Evolutionary conservation across 371 early-diverging fungal genomes (phyloP).

Genomic region (Chytridiales sp.): DNA sequence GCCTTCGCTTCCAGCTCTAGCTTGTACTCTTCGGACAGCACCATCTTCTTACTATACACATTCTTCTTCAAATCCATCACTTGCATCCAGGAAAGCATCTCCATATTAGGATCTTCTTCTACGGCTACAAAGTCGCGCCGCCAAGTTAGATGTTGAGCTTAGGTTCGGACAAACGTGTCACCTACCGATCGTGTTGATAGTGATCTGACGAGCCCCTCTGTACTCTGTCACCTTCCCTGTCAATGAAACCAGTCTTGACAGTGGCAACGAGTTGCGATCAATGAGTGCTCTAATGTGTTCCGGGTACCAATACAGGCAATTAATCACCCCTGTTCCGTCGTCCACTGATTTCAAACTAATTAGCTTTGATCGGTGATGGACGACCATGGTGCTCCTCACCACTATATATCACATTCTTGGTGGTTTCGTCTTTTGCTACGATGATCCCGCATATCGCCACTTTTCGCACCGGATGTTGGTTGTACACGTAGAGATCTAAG

Average conservation of each 20-base stretch:
- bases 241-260: not conserved
- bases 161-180: not conserved
- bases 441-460: slow-evolving; percentile 1
- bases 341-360: too few relatives aligned
- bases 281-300: not conserved
- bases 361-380: too few relatives aligned
- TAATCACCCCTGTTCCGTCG: slow-evolving; percentile 4
- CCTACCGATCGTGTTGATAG: slow-evolving; percentile 1
- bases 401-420: not conserved
- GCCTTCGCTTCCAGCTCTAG: not conserved
- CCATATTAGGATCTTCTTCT: slow-evolving; percentile 7
- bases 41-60: not conserved
- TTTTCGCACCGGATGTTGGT: not conserved
- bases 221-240: not conserved
- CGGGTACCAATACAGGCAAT: slow-evolving; percentile 1
- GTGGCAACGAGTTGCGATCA: not conserved
- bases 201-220: not conserved
- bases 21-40: not conserved
- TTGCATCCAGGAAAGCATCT: slow-evolving; percentile 3
- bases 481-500: not conserved
- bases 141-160: not conserved
- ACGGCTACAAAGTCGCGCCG: slow-evolving; percentile 1
- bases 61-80: not conserved
- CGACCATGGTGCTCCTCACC: too few relatives aligned
- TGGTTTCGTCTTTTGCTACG: slow-evolving; percentile 1